phyloP scores from a whole-genome alignment of 345 rosid genomes.

The Luvunga scandens region DNA sequence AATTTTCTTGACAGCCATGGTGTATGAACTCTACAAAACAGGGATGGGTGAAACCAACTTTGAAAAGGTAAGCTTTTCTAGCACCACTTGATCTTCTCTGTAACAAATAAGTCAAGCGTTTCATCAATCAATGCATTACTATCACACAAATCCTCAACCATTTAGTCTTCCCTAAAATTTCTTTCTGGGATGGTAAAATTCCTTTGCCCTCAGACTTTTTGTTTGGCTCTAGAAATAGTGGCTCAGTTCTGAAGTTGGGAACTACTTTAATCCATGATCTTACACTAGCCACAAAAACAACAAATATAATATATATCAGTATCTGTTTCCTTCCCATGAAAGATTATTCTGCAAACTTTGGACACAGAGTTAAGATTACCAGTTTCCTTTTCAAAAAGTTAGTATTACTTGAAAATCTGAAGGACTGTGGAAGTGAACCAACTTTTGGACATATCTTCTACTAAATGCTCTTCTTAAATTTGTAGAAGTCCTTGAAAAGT shows the following conservation, averaged over 20 bases:
- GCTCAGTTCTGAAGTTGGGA: neutral
- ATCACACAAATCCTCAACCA: neutral
- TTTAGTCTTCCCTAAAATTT: neutral
- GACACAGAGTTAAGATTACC: neutral
- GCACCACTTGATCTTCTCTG: neutral
- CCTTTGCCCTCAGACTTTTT: neutral
- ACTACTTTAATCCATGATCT: neutral
- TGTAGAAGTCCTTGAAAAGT: neutral
- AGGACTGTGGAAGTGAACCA: neutral
- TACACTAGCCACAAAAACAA: neutral
- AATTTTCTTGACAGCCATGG: conserved; percentile 92
- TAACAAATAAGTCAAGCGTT: too few species aligned
- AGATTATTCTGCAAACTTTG: neutral
- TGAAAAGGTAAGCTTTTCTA: conserved; percentile 56
- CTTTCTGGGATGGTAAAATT: neutral
- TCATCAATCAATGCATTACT: too few species aligned
- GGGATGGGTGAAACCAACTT: conserved; percentile 89
- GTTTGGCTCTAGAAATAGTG: neutral
- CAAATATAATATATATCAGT: neutral
- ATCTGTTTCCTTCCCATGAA: neutral
- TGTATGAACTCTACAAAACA: conserved; percentile 87
- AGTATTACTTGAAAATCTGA: neutral
- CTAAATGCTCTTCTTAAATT: neutral
- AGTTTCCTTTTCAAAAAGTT: neutral
- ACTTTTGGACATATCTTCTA: neutral